Evolutionary conservation across 768 basidiomycete genomes (phyloP).

Genomic region (Lactifluus pinguis): DNA sequence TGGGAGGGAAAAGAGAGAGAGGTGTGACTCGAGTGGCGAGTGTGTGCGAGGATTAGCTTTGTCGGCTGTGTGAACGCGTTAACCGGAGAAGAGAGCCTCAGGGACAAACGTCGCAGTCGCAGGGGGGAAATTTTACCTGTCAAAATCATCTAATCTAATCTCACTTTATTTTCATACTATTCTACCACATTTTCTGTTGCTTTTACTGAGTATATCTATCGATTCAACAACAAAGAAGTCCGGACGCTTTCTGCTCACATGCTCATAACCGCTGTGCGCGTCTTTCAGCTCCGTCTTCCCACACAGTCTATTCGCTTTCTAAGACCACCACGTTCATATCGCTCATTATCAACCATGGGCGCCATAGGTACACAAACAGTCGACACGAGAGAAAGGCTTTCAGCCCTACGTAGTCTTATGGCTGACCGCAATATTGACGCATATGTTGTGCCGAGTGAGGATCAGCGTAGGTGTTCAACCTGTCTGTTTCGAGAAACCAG

Average conservation of each 20-base stretch:
- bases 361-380: conserved; percentile 35
- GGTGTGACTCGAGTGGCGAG: not conserved
- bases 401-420: conserved; percentile 64
- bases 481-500: not conserved
- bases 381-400: conserved; percentile 54
- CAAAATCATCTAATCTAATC: too few species aligned
- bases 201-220: too few species aligned
- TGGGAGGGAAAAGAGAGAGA: not conserved
- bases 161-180: too few species aligned
- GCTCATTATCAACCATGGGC: conserved; percentile 29
- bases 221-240: too few species aligned
- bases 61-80: too few species aligned
- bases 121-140: too few species aligned
- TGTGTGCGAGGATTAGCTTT: not conserved
- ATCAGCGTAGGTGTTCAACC: conserved; percentile 60
- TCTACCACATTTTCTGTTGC: too few species aligned
- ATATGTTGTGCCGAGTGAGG: conserved; percentile 83
- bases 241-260: not conserved
- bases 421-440: conserved; percentile 51
- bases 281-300: conserved; percentile 13
- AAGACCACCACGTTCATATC: not conserved
- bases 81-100: too few species aligned
- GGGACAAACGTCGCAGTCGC: too few species aligned
- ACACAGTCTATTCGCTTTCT: conserved; percentile 2
- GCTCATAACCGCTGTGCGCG: conserved; percentile 3